Base-by-base conservation (phyloP, 768 basidiomycete genomes). In the Tricholoma bakamatsutake region DNA sequence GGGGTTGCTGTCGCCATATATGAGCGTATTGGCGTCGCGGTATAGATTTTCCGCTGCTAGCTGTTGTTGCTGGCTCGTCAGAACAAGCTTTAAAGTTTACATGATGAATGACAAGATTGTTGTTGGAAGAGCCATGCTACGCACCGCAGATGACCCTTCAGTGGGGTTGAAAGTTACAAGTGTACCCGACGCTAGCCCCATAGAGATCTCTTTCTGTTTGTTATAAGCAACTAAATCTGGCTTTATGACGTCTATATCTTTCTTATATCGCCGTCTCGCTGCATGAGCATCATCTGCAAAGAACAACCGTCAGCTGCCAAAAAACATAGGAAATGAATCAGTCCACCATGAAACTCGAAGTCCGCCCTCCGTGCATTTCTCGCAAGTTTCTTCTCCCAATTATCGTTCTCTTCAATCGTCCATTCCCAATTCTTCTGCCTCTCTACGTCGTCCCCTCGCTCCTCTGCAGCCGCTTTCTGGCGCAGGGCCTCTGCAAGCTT, bases 1-100 rank as follows among this genome's bases (percentile, higher is more conserved):
- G 3, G 97, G 97, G 65, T 96, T 97, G 76, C 82, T 93, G 69
- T 98, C 95, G 1, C 91, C 96, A 66, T 98, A 99, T 10, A 93
- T 78, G 21, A 98, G 76, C 3, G 86, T 91, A 64, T 97, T 96
- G 27, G 93, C 91, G 61, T 98, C 96, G 50, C 95, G 82, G 69
- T 98, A 99, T 45, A 98, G 75, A 61, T 82, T 84, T 60, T 96
- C 93, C 27, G 79, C 80, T 27, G 88, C 86, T 46, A 86, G 71
- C 56, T 80, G 80, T 65, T 90, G 88, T 60, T 87, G 78, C 49
- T 82, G 76, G 34, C 73, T 79, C 33, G 81, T 78, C 13, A 82
- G 77, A 17, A 77, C 68, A 59, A 83, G 62, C 81, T 85, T 57
- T 12, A 45, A 42, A 33, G 40, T 35, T 18, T 53, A 53, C 30